Base-by-base conservation (phyloP, 208 protist species). In the Sergeia podlipaevii region DNA sequence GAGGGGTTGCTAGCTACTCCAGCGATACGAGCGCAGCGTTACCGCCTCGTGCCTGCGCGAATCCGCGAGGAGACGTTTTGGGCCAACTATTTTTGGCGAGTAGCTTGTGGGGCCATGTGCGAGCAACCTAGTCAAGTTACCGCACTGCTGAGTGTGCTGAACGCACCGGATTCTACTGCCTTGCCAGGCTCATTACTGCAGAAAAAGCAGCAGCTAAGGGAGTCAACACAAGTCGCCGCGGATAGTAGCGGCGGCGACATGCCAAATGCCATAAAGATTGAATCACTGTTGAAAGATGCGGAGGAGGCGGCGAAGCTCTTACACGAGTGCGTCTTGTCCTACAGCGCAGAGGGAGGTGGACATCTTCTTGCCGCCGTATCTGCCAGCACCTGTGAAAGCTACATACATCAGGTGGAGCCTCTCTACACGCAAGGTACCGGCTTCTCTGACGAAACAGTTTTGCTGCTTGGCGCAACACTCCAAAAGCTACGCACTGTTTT, bases 41-140 rank as follows among this genome's bases (percentile, higher is more conserved):
- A 89, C 61, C 61, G 59, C 17, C 60, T 93, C 23, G 86, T 93
- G 26, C 86, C 86, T 4, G 55, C 65, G 1, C 60, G 57, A 27
- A 70, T 93, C n/a, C 68, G 70, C 38, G 86, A 93, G 20, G 68
- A 80, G 29, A 66, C 51, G 15, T 93, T 93, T 62, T 93, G 86
- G 83, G 68, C 69, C 13, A 84, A 86, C 57, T 93, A 85, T 57
- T 89, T 93, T 47, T 93, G 82, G 83, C 88, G 89, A 62, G 68
- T 83, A 8, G 63, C 77, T n/a, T 89, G 77, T 51, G 55, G 90
- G 4, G 63, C 55, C 18, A 32, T 57, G 28, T 93, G 86, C 42
- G 70, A 65, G 26, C 86, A 66, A 34, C 70, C 77, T 29, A 67
- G 70, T 13, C 79, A 90, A 60, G 79, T 81, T 28, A 54, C 62